phyloP scores from a whole-genome alignment of 768 basidiomycete species.

The Lentinus brumalis region DNA sequence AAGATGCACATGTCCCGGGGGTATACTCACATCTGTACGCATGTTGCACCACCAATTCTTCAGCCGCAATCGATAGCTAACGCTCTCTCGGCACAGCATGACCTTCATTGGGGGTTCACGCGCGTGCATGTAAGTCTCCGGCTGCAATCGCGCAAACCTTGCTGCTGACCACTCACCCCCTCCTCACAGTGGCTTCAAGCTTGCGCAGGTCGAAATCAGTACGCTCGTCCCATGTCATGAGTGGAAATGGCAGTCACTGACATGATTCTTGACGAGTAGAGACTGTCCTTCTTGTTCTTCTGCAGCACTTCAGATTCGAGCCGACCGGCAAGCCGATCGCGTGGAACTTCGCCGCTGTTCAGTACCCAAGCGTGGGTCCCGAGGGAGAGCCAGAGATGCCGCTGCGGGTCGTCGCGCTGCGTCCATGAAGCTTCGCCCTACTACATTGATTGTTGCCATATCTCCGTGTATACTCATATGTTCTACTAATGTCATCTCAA shows the following conservation, averaged over 20 bases:
- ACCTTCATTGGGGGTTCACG: slow-evolving; percentile 19
- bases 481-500: too few species aligned
- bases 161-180: neutral
- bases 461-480: too few species aligned
- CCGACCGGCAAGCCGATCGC: slow-evolving; percentile 15
- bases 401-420: slow-evolving; percentile 14
- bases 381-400: slow-evolving; percentile 18
- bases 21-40: slow-evolving; percentile 24
- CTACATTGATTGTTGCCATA: too few species aligned
- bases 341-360: slow-evolving; percentile 22
- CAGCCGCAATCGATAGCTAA: neutral
- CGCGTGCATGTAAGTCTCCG: slow-evolving; percentile 11
- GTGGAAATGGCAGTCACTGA: neutral
- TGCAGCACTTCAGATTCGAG: slow-evolving; percentile 22
- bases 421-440: neutral
- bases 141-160: neutral
- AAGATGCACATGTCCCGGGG: slow-evolving; percentile 19
- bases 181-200: slow-evolving; percentile 19
- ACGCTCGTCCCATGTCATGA: neutral
- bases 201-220: slow-evolving; percentile 21
- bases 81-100: slow-evolving; percentile 1
- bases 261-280: neutral
- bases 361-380: slow-evolving; percentile 20
- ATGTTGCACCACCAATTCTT: too few species aligned
- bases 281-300: slow-evolving; percentile 13